phyloP scores from a whole-genome alignment of 1,139 yeast species.

The Yamadazyma taylorii region DNA sequence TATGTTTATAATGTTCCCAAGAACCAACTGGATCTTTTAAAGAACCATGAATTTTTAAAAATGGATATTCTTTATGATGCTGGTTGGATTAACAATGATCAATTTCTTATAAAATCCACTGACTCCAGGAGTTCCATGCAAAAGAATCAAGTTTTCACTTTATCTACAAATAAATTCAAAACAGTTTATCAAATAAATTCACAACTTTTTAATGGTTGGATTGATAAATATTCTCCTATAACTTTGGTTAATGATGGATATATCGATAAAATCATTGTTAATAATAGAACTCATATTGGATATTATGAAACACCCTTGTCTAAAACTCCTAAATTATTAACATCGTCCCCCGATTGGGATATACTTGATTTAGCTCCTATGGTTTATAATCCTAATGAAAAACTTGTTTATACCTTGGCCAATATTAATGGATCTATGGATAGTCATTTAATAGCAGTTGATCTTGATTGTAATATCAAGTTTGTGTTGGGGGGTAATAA shows the following conservation, averaged over 20 bases:
- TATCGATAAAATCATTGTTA: conserved; percentile 66
- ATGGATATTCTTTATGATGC: conserved; percentile 68
- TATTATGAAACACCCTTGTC: conserved; percentile 54
- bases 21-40: conserved; percentile 19
- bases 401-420: conserved; percentile 61
- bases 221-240: conserved; percentile 42
- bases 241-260: conserved; percentile 53
- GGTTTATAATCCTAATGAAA: conserved; percentile 52
- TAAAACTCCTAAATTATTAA: conserved; percentile 41
- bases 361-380: conserved; percentile 55
- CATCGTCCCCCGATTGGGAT: conserved; percentile 65
- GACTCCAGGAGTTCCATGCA: conserved; percentile 69
- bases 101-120: conserved; percentile 62
- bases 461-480: conserved; percentile 17
- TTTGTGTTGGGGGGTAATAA: conserved; percentile 23
- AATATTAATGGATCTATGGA: conserved; percentile 45
- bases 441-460: conserved; percentile 29
- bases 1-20: conserved; percentile 41
- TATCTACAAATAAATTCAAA: conserved; percentile 13
- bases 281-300: conserved; percentile 68
- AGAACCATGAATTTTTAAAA: conserved; percentile 21
- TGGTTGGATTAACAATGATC: conserved; percentile 60
- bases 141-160: conserved; percentile 51
- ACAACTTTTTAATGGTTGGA: conserved; percentile 59
- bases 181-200: conserved; percentile 17